Percentiles rank a stretch among this genome's conserved stretches.
Evolutionary conservation across 1,284 basidiomycete genomes (phyloP).

Genomic region (Fomitopsis schrenkii): DNA sequence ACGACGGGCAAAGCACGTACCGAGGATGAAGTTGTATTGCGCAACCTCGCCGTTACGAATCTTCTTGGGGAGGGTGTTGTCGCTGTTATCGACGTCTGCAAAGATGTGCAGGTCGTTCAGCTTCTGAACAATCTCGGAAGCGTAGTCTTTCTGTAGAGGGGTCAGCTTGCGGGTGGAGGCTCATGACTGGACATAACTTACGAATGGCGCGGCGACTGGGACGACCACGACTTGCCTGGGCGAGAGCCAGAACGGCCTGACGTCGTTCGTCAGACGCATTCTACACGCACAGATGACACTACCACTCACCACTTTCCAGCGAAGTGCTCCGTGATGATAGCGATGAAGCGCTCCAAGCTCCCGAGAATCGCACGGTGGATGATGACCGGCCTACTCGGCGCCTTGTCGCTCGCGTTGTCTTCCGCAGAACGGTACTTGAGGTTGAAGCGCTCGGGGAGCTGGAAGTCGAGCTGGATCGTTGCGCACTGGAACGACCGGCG

Average conservation of each 20-base stretch:
- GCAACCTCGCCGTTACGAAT: conserved; percentile 90
- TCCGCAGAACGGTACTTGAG: conserved; percentile 85
- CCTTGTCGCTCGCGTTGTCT: conserved; percentile 54
- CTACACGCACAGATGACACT: neutral
- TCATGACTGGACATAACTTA: conserved; percentile 38
- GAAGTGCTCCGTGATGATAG: conserved; percentile 96
- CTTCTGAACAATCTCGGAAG: conserved; percentile 70
- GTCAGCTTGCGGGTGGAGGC: neutral
- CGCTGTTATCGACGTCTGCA: conserved; percentile 89
- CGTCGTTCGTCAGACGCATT: neutral
- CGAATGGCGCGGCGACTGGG: conserved; percentile 85
- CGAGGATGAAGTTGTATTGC: conserved; percentile 97
- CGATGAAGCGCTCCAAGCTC: conserved; percentile 93
- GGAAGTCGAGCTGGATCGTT: conserved; percentile 99
- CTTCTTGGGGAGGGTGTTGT: conserved; percentile 96
- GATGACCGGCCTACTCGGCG: conserved; percentile 86
- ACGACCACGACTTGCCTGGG: conserved; percentile 94
- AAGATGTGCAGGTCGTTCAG: conserved; percentile 76
- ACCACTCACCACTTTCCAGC: conserved; percentile 87
- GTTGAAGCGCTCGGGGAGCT: conserved; percentile 97
- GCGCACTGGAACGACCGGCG: conserved; percentile 96
- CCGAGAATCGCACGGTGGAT: conserved; percentile 98
- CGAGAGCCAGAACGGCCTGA: conserved; percentile 95
- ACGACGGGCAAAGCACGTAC: conserved; percentile 41
- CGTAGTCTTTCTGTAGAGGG: conserved; percentile 78